phyloP scores from a whole-genome alignment of 1,284 basidiomycete species.

The Ganoderma resinaceum region DNA sequence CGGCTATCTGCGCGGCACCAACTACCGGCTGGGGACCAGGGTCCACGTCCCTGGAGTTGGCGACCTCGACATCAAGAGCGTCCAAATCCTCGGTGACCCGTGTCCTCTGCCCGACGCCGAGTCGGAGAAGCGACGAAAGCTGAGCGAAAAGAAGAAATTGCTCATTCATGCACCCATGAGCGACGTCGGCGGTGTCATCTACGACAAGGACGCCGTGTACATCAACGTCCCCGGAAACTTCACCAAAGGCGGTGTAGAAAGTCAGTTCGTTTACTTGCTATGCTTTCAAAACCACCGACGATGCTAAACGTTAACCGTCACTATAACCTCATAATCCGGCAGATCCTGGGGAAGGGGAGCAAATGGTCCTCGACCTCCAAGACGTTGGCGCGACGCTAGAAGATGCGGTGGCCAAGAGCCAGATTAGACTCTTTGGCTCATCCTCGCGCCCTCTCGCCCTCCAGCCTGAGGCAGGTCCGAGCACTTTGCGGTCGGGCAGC shows the following conservation, averaged over 20 bases:
- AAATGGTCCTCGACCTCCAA: slow-evolving; percentile 97
- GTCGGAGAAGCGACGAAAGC: slow-evolving; percentile 90
- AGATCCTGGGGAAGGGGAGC: slow-evolving; percentile 86
- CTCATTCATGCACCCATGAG: slow-evolving; percentile 98
- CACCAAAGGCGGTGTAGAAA: slow-evolving; percentile 70
- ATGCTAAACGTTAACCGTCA: not conserved
- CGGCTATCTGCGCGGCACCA: slow-evolving; percentile 94
- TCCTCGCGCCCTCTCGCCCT: slow-evolving; percentile 56
- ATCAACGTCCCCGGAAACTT: slow-evolving; percentile 98
- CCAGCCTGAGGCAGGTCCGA: slow-evolving; percentile 48
- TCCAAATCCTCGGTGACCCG: slow-evolving; percentile 87
- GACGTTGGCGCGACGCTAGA: slow-evolving; percentile 87
- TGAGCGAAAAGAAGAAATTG: slow-evolving; percentile 94
- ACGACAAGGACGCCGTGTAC: slow-evolving; percentile 99
- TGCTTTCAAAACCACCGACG: slow-evolving; percentile 7
- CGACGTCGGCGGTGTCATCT: slow-evolving; percentile 96
- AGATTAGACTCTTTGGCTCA: slow-evolving; percentile 87
- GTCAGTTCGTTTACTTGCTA: slow-evolving; percentile 51
- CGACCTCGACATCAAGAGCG: slow-evolving; percentile 79
- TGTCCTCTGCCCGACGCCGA: slow-evolving; percentile 94
- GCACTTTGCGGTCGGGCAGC: slow-evolving; percentile 20
- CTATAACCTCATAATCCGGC: slow-evolving; percentile 1
- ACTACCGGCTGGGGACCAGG: slow-evolving; percentile 82
- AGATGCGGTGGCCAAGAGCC: slow-evolving; percentile 81
- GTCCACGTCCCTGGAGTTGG: slow-evolving; percentile 97